Percentiles rank a stretch among this genome's conserved stretches.
Conservation (phyloP, 352 stramenopile genomes). For the Pythium dissimile region DNA sequence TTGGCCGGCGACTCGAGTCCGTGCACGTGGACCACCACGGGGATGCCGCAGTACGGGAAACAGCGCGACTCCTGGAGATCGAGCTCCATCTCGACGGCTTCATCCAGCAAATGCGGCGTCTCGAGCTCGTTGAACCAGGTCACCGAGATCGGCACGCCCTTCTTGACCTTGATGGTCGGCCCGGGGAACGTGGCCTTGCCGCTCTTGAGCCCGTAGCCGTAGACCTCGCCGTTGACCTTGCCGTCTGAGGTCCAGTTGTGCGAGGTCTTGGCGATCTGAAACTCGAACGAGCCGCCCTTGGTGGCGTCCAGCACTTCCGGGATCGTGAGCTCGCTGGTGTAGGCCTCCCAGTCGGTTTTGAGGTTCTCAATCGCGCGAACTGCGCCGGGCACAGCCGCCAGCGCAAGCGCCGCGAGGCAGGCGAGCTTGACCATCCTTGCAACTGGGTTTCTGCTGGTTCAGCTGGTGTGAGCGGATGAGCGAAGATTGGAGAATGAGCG, state of each 20-base stretch:
- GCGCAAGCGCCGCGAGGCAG: constrained; percentile 7
- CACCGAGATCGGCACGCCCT: constrained; percentile 26
- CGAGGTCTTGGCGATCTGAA: constrained; percentile 25
- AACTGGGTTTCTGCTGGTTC: constrained; percentile 18
- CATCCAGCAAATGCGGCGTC: constrained; percentile 42
- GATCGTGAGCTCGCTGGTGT: constrained; percentile 26
- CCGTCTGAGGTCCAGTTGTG: constrained; percentile 35
- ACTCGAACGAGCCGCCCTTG: constrained; percentile 31
- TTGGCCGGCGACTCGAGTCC: constrained; percentile 61
- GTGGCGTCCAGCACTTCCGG: constrained; percentile 39
- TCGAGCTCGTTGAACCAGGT: constrained; percentile 47
- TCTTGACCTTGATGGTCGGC: constrained; percentile 35
- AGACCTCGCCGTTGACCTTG: constrained; percentile 21
- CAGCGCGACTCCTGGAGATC: constrained; percentile 46
- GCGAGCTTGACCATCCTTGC: constrained; percentile 5
- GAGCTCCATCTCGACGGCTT: constrained; percentile 42
- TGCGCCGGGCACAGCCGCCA: constrained; percentile 2
- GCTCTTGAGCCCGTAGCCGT: constrained; percentile 31
- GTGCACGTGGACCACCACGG: constrained; percentile 57
- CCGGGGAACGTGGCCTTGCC: constrained; percentile 27
- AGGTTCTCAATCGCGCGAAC: constrained; percentile 21
- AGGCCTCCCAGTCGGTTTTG: constrained; percentile 38
- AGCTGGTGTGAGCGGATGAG: constrained; percentile 4
- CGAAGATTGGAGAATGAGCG: constrained; percentile 17
- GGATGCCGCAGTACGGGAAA: constrained; percentile 65